phyloP scores from a whole-genome alignment of 495 filamentous ascomycete genomes.

The Penicillium atrosanguineum region DNA sequence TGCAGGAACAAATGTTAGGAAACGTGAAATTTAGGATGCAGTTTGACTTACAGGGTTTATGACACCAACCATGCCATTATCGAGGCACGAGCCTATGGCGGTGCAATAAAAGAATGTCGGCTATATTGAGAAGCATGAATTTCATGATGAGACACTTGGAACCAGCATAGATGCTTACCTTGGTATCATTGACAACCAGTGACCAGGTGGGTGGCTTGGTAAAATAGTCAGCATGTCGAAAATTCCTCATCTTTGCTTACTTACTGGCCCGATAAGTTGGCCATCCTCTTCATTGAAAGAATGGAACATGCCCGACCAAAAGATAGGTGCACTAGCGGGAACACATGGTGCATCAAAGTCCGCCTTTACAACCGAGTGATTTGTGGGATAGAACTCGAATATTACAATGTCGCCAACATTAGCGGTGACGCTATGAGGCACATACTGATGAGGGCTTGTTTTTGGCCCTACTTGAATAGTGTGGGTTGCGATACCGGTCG shows the following conservation, averaged over 20 bases:
- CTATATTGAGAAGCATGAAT: conserved; percentile 14
- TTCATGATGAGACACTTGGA: background rate
- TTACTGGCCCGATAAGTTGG: conserved; percentile 30
- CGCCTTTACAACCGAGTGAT: conserved; percentile 60
- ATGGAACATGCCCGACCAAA: conserved; percentile 40
- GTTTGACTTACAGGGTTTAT: conserved; percentile 35
- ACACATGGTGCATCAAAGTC: conserved; percentile 57
- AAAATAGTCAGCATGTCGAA: background rate
- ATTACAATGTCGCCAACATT: conserved; percentile 53
- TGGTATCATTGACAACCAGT: conserved; percentile 30
- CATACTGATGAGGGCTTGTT: conserved; percentile 45
- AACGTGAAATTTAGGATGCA: background rate
- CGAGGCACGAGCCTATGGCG: conserved; percentile 36
- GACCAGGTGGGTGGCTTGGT: conserved; percentile 35
- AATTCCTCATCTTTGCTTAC: background rate
- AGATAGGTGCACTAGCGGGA: conserved; percentile 39
- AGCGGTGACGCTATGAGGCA: conserved; percentile 51
- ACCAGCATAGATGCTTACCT: conserved; percentile 21
- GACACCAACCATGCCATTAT: conserved; percentile 43
- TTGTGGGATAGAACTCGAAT: conserved; percentile 61
- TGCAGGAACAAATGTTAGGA: conserved; percentile 5
- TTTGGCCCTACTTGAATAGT: conserved; percentile 50
- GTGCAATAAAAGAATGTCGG: conserved; percentile 44
- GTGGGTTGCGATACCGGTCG: conserved; percentile 34
- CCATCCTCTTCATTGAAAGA: conserved; percentile 29